A percentile compares a stretch with the other conserved stretches of the same genome.
Evolutionary conservation across 2,329 filamentous ascomycete genomes (phyloP).

Genomic region (Xylariaceae sp.): DNA sequence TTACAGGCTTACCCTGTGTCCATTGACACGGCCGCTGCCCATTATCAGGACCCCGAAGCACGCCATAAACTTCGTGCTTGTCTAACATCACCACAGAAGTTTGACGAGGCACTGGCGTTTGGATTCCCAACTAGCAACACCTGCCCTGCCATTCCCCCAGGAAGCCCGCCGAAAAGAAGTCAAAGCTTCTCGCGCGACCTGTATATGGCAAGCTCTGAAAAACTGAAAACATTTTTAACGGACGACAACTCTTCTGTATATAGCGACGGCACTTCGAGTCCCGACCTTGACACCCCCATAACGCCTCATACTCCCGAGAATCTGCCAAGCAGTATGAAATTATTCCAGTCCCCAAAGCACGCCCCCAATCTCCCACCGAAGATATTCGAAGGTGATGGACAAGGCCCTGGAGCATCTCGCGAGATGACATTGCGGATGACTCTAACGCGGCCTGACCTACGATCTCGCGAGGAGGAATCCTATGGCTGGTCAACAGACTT

Average conservation of each 20-base stretch:
- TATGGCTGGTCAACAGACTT: slow-evolving; percentile 61
- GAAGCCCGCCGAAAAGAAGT: slow-evolving; percentile 28
- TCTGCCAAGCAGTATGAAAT: slow-evolving; percentile 28
- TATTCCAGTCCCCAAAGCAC: slow-evolving; percentile 27
- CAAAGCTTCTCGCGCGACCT: slow-evolving; percentile 22
- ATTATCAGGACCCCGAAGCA: slow-evolving; percentile 88
- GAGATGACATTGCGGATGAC: slow-evolving; percentile 98
- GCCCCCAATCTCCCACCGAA: slow-evolving; percentile 27
- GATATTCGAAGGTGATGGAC: slow-evolving; percentile 43
- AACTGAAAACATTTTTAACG: slow-evolving; percentile 41
- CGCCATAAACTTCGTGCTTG: slow-evolving; percentile 81
- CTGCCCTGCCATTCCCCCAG: slow-evolving; percentile 33
- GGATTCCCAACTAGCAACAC: slow-evolving; percentile 70
- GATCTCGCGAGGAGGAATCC: slow-evolving; percentile 66
- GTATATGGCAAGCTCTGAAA: slow-evolving; percentile 41
- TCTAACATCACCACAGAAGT: slow-evolving; percentile 85
- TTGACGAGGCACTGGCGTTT: slow-evolving; percentile 91
- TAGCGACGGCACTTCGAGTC: slow-evolving; percentile 52
- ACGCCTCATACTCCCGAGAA: slow-evolving; percentile 50
- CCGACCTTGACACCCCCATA: slow-evolving; percentile 57
- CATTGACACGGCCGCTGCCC: slow-evolving; percentile 68
- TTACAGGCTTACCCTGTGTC: slow-evolving; percentile 44
- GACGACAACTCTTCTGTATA: slow-evolving; percentile 54
- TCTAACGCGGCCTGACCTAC: slow-evolving; percentile 80
- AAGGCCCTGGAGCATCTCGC: slow-evolving; percentile 56